Evolutionary conservation across 108 stramenopile genomes (phyloP), one percentile per base, ranked within the genome.

Genomic region (Licmophora abbreviata): DNA sequence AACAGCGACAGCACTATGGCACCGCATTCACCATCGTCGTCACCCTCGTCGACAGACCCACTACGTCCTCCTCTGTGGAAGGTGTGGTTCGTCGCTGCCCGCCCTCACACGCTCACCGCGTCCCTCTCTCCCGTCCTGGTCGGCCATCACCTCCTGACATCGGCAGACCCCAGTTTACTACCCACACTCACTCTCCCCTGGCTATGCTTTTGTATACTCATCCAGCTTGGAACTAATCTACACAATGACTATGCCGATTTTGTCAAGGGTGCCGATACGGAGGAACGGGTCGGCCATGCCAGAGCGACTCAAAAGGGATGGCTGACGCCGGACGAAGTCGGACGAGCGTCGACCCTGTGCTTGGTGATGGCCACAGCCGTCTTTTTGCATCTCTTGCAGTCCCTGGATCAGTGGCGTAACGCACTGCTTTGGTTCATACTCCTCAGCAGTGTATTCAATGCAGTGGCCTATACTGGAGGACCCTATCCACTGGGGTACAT

Each of bases 201-300:
- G 66, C 40, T 61, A 1, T 15, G 49, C 24, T 78, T 78, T 69
- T 71, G 69, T 34, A 58, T 78, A 28, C 47, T 87, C 29, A 73
- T 89, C 34, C 92, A 93, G 53, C 64, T 93, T 34, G 83, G 82
- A 6, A 89, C 88, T 8, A 93, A 93, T 54, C 44, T 93, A 29
- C 92, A 93, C 69, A 93, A 93, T 49, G 92, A 93, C 56, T 93
- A 93, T 55, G 86, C 86, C 17, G 92, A 93, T 50, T 89, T 83
- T 56, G 83, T 87, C 31, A 79, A 79, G 66, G 92, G 92, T 9
- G 92, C 92, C 30, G 91, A 84, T 45, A 76, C 70, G 1, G 70
- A 81, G 9, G 48, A 79, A 11, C 71, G 92, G n/a, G 81, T 93
- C 0, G 92, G 92, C 2, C 92, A 93, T 55, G 81, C 85, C 9